Base-by-base conservation (phyloP, 176 grass and related monocot species). In the Themeda triandra region DNA sequence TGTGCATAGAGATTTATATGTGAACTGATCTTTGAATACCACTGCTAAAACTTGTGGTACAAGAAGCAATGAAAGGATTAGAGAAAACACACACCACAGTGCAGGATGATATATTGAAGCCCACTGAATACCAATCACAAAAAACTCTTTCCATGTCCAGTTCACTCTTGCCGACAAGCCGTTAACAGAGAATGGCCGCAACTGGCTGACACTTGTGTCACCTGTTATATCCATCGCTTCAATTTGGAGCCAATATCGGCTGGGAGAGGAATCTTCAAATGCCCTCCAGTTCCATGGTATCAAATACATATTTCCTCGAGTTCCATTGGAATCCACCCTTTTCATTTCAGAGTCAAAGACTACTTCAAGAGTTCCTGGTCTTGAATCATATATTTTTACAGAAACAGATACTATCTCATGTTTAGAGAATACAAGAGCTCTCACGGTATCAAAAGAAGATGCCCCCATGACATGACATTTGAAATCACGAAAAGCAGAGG, bases 201-300 rank as follows among this genome's bases (percentile, higher is more conserved):
- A 86, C 56, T 84, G 89, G 71, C 85, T 95, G 56, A 88, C 76
- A 76, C 84, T 86, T 36, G 35, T 75, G 12, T 90, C 92, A 74
- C 96, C 96, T 75, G 91, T 87, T 81, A 90, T 79, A 87, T 98
- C 93, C 80, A 87, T 71, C 40, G 56, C 93, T 90, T 92, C 89
- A 54, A 95, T 94, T 92, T 95, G 91, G 53, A 98, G 85, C 96
- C 96, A 94, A 72, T 94, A 98, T 75, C 93, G 80, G 31, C 85
- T 83, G 25, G 93, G 91, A 24, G 91, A 95, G 69, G 91, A 81
- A 82, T 95, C 93, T 80, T 79, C 85, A 89, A 98, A 98, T 67
- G 96, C 89, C 71, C 88, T 95, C 91, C 91, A 98, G 86, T 98
- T 98, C 96, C 96, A 98, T 32, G 91, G 91, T 75, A 90, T 81